Evolutionary conservation across 768 basidiomycete genomes (phyloP).

Genomic region (Holtermannia corniformis): DNA sequence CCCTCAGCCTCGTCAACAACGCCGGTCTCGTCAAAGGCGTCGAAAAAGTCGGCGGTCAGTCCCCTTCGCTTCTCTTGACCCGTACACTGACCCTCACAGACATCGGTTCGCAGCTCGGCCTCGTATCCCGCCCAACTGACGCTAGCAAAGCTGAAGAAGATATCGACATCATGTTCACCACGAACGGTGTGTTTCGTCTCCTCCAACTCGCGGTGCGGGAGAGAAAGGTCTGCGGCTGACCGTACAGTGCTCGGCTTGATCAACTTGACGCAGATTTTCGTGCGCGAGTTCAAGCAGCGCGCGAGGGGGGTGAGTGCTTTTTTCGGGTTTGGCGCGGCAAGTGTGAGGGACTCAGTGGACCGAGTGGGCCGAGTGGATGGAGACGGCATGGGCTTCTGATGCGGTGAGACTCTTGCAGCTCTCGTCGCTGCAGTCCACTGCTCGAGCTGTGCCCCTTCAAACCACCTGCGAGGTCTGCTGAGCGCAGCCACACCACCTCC

Average conservation of each 20-base stretch:
- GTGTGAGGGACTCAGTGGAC: too few species aligned
- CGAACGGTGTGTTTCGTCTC: conserved; percentile 40
- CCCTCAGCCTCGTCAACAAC: conserved; percentile 51
- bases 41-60: conserved; percentile 64
- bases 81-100: conserved; percentile 5
- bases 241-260: conserved; percentile 36
- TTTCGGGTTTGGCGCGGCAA: too few species aligned
- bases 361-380: too few species aligned
- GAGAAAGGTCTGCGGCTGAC: background rate
- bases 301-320: conserved; percentile 40
- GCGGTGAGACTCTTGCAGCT: too few species aligned
- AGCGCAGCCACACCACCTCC: too few species aligned
- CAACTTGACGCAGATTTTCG: conserved; percentile 38
- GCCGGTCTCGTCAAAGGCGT: conserved; percentile 85
- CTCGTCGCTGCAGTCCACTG: too few species aligned
- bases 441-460: too few species aligned
- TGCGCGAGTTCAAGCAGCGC: conserved; percentile 34
- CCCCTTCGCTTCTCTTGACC: background rate
- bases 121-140: background rate
- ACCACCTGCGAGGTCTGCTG: background rate
- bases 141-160: conserved; percentile 57
- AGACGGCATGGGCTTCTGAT: too few species aligned
- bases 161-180: conserved; percentile 71
- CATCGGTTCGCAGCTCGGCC: conserved; percentile 6
- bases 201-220: background rate